Percentiles rank a stretch among this genome's conserved stretches.
These are phyloP conservation scores for Septoria petroselini DNA, from an alignment of 2,329 filamentous ascomycete genomes.

Conservation along the genomic window DNA sequence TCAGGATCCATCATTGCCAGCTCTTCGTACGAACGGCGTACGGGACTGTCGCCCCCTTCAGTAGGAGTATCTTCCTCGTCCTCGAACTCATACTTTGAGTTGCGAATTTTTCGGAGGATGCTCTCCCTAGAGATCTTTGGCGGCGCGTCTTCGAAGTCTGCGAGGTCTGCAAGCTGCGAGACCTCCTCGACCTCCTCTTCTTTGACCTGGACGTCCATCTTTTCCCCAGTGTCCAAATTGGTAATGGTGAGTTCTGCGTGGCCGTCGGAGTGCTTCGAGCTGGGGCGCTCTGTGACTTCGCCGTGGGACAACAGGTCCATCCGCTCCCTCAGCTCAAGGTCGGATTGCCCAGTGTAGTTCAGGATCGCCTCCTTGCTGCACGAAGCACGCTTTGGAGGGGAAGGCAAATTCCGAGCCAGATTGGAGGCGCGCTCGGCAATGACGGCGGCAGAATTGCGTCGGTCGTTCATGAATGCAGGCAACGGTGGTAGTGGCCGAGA, in stretches of 20 bases:
- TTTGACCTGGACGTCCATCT: conserved; percentile 23
- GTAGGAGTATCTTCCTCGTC: conserved; percentile 49
- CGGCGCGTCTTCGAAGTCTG: conserved; percentile 42
- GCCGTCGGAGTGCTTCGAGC: conserved; percentile 37
- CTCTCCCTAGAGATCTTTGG: conserved; percentile 90
- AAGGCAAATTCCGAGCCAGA: conserved; percentile 66
- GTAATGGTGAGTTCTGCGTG: conserved; percentile 42
- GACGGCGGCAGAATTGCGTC: conserved; percentile 60
- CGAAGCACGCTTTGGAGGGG: conserved; percentile 65
- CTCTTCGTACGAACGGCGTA: conserved; percentile 42
- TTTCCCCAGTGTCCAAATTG: conserved; percentile 33
- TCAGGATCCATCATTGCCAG: conserved; percentile 72
- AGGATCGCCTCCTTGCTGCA: conserved; percentile 74
- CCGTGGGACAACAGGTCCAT: conserved; percentile 72
- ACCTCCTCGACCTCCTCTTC: conserved; percentile 36
- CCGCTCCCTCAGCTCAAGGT: conserved; percentile 80
- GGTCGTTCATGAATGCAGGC: conserved; percentile 58
- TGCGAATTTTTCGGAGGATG: conserved; percentile 84
- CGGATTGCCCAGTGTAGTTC: conserved; percentile 66
- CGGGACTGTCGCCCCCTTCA: conserved; percentile 23
- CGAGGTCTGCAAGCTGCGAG: conserved; percentile 35
- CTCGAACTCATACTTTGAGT: conserved; percentile 51
- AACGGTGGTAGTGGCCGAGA: conserved; percentile 83
- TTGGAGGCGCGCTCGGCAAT: conserved; percentile 69
- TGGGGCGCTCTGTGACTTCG: conserved; percentile 21